phyloP scores from a whole-genome alignment of 768 basidiomycete species.

The Tricholomella constricta region DNA sequence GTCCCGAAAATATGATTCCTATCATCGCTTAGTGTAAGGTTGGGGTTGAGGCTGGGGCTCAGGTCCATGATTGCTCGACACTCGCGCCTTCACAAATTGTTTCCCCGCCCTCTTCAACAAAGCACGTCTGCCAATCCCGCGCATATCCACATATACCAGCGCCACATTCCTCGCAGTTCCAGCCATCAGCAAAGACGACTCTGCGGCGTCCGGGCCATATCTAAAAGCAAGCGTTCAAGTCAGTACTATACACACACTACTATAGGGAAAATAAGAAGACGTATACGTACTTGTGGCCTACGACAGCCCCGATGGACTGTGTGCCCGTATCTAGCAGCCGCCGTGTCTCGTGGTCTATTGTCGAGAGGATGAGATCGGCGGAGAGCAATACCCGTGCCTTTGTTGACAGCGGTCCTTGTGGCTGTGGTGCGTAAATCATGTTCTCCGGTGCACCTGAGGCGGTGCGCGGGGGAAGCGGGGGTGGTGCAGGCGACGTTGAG shows the following conservation, averaged over 20 bases:
- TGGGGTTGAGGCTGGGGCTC: too few species aligned
- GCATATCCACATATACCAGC: conserved; percentile 76
- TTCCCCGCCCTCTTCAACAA: conserved; percentile 64
- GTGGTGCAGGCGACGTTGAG: conserved; percentile 31
- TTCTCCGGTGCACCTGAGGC: conserved; percentile 10
- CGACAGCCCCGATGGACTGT: conserved; percentile 46
- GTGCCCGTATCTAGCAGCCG: conserved; percentile 54
- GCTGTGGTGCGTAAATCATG: conserved; percentile 11
- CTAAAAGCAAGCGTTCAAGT: conserved; percentile 26
- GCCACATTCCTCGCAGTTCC: conserved; percentile 72
- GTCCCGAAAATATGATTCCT: too few species aligned
- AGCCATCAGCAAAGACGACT: conserved; percentile 58
- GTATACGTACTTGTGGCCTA: conserved; percentile 63
- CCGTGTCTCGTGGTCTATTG: conserved; percentile 59
- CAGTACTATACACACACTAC: background rate
- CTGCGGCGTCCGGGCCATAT: conserved; percentile 66
- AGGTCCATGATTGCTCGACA: conserved; percentile 17
- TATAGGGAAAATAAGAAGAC: conserved; percentile 15
- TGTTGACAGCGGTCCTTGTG: conserved; percentile 35
- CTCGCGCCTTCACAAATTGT: conserved; percentile 50
- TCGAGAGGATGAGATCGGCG: conserved; percentile 66
- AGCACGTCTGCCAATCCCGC: conserved; percentile 70
- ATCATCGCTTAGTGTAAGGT: too few species aligned
- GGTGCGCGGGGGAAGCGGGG: conserved; percentile 38
- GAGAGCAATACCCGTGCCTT: conserved; percentile 57